Conservation (phyloP, 352 stramenopile species). For the Phytopythium ostracodes region DNA sequence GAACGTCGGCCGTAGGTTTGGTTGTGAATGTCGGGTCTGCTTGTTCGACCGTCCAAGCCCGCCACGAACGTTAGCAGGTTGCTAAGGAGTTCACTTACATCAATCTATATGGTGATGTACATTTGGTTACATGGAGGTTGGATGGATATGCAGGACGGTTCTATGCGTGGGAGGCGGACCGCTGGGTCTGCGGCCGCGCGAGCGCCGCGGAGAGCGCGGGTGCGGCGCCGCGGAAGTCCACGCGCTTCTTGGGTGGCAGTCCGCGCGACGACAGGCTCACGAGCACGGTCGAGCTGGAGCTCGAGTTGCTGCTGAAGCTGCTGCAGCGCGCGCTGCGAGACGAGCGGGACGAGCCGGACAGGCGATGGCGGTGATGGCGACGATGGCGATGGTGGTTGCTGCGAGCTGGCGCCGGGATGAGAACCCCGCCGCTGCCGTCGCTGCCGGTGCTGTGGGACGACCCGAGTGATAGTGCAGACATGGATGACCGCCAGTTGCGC, state of each 20-base stretch:
- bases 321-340: conserved; percentile 7
- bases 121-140: background rate
- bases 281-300: conserved; percentile 8
- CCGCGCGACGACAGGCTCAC: conserved; percentile 8
- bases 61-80: too few relatives aligned
- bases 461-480: conserved; percentile 32
- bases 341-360: conserved; percentile 2
- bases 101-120: background rate
- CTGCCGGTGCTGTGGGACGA: conserved; percentile 21
- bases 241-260: conserved; percentile 2
- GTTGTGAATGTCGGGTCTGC: too few relatives aligned
- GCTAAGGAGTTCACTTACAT: too few relatives aligned
- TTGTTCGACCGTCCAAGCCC: too few relatives aligned
- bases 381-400: background rate
- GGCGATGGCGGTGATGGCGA: background rate
- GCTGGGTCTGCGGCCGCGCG: background rate
- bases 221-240: background rate
- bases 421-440: background rate
- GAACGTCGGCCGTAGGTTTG: too few relatives aligned
- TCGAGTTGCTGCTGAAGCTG: conserved; percentile 10
- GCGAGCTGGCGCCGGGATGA: conserved; percentile 1
- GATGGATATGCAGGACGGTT: background rate
- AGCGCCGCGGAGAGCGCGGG: background rate
- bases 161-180: conserved; percentile 1
- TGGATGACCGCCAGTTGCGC: conserved; percentile 43